Base-by-base conservation (phyloP, 208 protist species). In the Herpetomonas tarakana region DNA sequence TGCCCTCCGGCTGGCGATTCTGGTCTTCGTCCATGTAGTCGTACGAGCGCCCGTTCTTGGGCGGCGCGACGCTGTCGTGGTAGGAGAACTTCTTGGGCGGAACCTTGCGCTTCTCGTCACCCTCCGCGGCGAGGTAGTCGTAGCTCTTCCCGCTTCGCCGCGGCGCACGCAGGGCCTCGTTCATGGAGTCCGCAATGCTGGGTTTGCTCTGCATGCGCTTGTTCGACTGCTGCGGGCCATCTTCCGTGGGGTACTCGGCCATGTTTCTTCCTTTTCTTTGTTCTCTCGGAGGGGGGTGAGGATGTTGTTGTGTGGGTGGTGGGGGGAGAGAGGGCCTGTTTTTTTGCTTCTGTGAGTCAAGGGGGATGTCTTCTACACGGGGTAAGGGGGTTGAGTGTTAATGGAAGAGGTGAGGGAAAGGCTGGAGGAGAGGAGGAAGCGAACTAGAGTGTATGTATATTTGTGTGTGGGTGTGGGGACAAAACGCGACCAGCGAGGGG, bases 11-110 rank as follows among this genome's bases (percentile, higher is more conserved):
- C 11, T 2, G 16, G 12, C 54, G 39, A 57, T 74, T 74, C 68
- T 69, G 62, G 21, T 75, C 69, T 19, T 62, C 69, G 21, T 75
- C 68, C 11, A 74, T 22, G 44, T 74, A 74, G 21, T 74, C 68
- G 24, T 54, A 74, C 52, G 54, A 61, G 31, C 35, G 25, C 9
- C 49, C 45, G 4, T 21, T 24, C 4, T 39, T 21, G 1, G 62
- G 52, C 26, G 57, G 62, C 22, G 62, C 24, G 11, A 12, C 18
- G 16, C 28, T 41, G 46, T 52, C 46, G 62, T 65, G 57, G 47
- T 65, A 65, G 52, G 22, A 27, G 47, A 50, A 61, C n/a, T 58
- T 51, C 4, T 63, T 24, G 14, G 26, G 30, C 11, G 0, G 14
- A 6, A 41, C 35, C 14, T 41, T 6, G 6, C 61, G 56, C 41